Evolutionary conservation across 305 asterid species (phyloP).

Genomic region (Fraxinus sp.): DNA sequence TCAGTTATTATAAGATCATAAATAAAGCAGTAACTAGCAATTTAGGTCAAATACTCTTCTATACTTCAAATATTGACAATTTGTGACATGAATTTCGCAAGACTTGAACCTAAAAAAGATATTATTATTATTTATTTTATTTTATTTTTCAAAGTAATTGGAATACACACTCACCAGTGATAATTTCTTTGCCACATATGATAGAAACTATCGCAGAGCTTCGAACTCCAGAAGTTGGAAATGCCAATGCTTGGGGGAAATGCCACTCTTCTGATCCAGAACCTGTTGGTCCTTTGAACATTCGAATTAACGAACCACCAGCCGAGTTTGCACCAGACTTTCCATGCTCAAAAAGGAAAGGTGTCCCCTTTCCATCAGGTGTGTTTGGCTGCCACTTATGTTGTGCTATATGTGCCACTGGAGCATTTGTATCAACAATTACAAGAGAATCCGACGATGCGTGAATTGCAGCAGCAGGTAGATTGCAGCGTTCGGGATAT

Average conservation of each 20-base stretch:
- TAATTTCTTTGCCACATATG: constrained; percentile 78
- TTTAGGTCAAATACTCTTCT: not conserved
- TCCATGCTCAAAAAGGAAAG: constrained; percentile 94
- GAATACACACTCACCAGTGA: constrained; percentile 63
- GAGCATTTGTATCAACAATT: constrained; percentile 74
- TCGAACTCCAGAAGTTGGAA: constrained; percentile 78
- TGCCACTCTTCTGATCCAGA: constrained; percentile 75
- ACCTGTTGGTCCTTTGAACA: constrained; percentile 77
- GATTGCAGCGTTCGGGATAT: constrained; percentile 90
- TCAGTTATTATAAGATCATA: not conserved
- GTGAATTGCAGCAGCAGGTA: constrained; percentile 91
- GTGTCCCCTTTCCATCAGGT: constrained; percentile 96
- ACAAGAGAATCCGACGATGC: constrained; percentile 88
- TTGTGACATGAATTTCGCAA: constrained; percentile 1
- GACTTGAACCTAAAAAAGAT: not conserved
- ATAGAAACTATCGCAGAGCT: constrained; percentile 73
- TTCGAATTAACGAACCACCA: constrained; percentile 92
- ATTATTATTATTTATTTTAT: no score
- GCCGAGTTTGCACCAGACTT: constrained; percentile 68
- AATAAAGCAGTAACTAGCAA: constrained; percentile 4
- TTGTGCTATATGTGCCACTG: constrained; percentile 91
- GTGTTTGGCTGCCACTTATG: constrained; percentile 99
- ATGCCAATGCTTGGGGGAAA: constrained; percentile 84
- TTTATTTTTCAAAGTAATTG: constrained; percentile 6
- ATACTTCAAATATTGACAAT: constrained; percentile 13